phyloP scores from a whole-genome alignment of 176 grass and related monocot species.

The Avena insularis region DNA sequence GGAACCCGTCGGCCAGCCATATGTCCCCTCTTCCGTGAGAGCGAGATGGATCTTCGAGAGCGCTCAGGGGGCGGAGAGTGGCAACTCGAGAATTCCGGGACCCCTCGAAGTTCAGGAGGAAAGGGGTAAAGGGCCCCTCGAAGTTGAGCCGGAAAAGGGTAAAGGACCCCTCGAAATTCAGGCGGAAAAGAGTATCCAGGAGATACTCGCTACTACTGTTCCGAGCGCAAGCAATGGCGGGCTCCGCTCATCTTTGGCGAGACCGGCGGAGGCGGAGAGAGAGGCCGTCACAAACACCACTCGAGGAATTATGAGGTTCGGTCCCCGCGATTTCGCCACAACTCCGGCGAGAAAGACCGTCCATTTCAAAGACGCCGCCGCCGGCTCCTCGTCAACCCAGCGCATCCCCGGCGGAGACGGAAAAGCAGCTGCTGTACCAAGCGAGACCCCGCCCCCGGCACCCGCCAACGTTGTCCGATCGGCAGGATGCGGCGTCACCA shows the following conservation, averaged over 20 bases:
- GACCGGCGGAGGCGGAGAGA: not conserved
- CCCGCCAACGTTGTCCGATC: not conserved
- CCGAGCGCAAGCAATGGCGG: not conserved
- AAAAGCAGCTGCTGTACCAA: not conserved
- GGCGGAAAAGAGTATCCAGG: not conserved
- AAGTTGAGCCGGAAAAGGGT: not conserved
- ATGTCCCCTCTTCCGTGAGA: not conserved
- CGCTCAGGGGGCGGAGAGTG: not conserved
- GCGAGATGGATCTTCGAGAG: not conserved
- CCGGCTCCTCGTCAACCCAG: constrained; percentile 7
- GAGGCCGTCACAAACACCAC: not conserved
- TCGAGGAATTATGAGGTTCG: not conserved
- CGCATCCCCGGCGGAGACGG: not conserved
- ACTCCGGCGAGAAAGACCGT: not conserved
- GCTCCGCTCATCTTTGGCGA: not conserved
- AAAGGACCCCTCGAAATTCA: not conserved
- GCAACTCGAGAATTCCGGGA: not conserved
- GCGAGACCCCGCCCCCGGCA: not conserved
- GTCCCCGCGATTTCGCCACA: not conserved
- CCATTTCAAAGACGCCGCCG: not conserved
- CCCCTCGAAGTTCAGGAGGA: not conserved
- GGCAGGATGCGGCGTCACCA: not conserved
- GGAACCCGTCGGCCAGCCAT: not conserved
- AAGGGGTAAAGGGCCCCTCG: not conserved
- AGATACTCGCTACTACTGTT: not conserved